A percentile compares a stretch with the other conserved stretches of the same genome.
These are phyloP conservation scores for Eragrostis curvula DNA, from an alignment of 176 grass and related monocot genomes.

Conservation along the genomic window DNA sequence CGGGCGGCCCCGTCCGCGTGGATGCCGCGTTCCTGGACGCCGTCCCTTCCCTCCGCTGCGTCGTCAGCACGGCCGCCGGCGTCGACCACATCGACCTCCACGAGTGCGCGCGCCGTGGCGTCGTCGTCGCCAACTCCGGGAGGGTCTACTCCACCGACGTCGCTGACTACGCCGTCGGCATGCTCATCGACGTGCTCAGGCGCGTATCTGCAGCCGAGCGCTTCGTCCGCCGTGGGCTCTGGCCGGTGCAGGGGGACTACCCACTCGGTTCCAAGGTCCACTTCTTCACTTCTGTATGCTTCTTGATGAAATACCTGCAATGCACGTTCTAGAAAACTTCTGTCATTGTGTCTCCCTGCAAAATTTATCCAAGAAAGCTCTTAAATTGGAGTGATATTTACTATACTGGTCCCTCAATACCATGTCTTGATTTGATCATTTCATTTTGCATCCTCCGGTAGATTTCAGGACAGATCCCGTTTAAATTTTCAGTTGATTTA, in stretches of 20 bases:
- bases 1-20: background rate
- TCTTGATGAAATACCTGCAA: background rate
- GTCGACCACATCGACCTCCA: conserved; percentile 60
- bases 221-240: conserved; percentile 33
- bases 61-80: conserved; percentile 45
- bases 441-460: no score
- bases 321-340: no score
- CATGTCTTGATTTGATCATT: no score
- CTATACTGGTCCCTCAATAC: no score
- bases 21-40: conserved; percentile 31
- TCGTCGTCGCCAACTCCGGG: conserved; percentile 52
- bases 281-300: background rate
- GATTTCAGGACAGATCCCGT: no score
- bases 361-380: no score
- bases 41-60: conserved; percentile 39
- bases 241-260: conserved; percentile 32
- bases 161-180: conserved; percentile 52
- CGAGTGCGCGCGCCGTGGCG: conserved; percentile 55
- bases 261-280: conserved; percentile 52
- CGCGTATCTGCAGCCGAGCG: conserved; percentile 37
- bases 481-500: no score
- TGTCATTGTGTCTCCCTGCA: no score
- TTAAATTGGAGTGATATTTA: no score
- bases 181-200: conserved; percentile 49
- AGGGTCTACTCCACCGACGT: conserved; percentile 40